Base-by-base conservation (phyloP, 1,284 basidiomycete genomes). In the Marasmius sp. region DNA sequence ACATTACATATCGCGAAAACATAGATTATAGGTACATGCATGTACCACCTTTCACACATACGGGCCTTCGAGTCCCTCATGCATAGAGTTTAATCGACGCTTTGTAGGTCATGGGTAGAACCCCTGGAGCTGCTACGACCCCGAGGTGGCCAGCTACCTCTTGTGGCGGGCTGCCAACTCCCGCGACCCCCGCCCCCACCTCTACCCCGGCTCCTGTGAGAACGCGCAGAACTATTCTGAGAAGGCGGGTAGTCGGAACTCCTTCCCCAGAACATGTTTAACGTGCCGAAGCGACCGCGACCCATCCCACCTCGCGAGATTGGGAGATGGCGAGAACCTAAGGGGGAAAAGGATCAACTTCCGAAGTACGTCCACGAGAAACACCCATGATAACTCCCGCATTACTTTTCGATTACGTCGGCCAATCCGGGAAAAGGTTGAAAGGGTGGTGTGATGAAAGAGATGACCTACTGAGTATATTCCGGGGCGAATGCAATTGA, bases 401-500 rank as follows among this genome's bases (percentile, higher is more conserved):
- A 20, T n/a, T 27, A 27, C 27, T 27, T 27, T 27, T 27, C 5
- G 27, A 27, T 27, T 27, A 27, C 27, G 27, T 27, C 27, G 27
- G 27, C 27, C 27, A 27, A 27, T 27, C 27, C 27, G 27, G 27
- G 27, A 27, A 27, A 27, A 27, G 27, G 27, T 27, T 27, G 27
- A 5, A 27, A 27, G 27, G 48, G 12, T 38, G 52, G 16, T 33
- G 34, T 14, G 18, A 37, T 14, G 50, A 34, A 37, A 37, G n/a
- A 11, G 38, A 38, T 38, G 52, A 54, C 52, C 52, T 37, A 18
- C 33, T 36, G n/a, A 37, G 33, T n/a, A 16, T 14, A 18, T 37
- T 54, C 20, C 52, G 3, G 9, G 34, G 34, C 9, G 34, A 34
- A 37, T 54, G 18, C n/a, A 54, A 64, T 58, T 70, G 66, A 18